These are phyloP conservation scores for Thermothielavioides terrestris DNA, from an alignment of 495 filamentous ascomycete species.

Conservation along the genomic window DNA sequence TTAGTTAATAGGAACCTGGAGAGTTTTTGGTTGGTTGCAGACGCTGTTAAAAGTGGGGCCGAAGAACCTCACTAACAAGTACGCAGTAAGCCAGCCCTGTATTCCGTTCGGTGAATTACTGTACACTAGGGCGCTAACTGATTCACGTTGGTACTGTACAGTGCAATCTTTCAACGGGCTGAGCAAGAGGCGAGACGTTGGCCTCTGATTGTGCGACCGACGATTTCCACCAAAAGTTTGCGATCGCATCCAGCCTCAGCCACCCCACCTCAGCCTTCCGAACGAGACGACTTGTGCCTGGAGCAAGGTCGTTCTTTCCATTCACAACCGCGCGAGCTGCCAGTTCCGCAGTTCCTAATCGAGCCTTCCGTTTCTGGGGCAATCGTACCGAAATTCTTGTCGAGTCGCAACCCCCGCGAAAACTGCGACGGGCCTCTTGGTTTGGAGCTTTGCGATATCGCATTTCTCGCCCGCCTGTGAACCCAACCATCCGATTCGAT, in stretches of 20 bases:
- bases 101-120: too few species aligned
- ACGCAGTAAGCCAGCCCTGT: too few species aligned
- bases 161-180: too few species aligned
- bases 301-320: conserved; percentile 25
- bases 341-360: conserved; percentile 1
- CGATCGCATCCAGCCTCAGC: neutral
- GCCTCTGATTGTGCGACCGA: conserved; percentile 8
- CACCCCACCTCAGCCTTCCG: conserved; percentile 1
- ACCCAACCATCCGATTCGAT: neutral
- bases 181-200: neutral
- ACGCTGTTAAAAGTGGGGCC: too few species aligned
- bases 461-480: conserved; percentile 10
- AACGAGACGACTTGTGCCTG: conserved; percentile 20
- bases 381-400: neutral
- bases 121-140: too few species aligned
- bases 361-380: neutral
- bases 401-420: conserved; percentile 1
- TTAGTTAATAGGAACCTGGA: too few species aligned
- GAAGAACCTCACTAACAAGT: too few species aligned
- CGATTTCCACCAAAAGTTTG: conserved; percentile 10
- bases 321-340: conserved; percentile 10
- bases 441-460: neutral
- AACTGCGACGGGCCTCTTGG: too few species aligned
- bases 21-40: too few species aligned
- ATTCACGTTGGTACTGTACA: too few species aligned